Base-by-base conservation (phyloP, 192 early-diverging fungal genomes). In the Backusella circina region DNA sequence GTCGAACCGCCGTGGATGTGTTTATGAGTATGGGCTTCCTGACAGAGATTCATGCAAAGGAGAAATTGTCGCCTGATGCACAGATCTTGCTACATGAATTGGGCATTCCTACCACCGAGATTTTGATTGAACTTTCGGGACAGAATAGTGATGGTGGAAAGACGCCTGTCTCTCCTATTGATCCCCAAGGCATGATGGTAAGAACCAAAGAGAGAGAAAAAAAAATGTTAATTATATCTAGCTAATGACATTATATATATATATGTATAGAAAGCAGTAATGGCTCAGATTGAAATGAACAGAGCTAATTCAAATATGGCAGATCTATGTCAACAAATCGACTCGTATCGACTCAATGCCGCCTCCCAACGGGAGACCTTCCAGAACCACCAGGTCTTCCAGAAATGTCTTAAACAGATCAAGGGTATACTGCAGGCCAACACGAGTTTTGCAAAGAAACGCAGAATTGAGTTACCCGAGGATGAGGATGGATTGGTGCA, bases 221-320 rank as follows among this genome's bases (percentile, higher is more conserved):
- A n/a, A n/a, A n/a, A n/a, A n/a, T n/a, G n/a, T n/a, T n/a, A n/a
- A n/a, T n/a, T n/a, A n/a, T n/a, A n/a, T n/a, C n/a, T n/a, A n/a
- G n/a, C n/a, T n/a, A n/a, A n/a, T n/a, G n/a, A n/a, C n/a, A n/a
- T n/a, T n/a, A 15, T 23, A 26, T 16, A 66, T 39, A 13, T 51
- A 36, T 23, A 1, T 51, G 13, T 39, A 4, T 73, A 78, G 77
- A 78, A 76, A 38, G 79, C 79, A 30, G 41, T 82, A n/a, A 75
- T 82, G 73, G 81, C 81, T 26, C 81, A 82, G 39, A 82, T 82
- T 18, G 64, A 82, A 61, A 82, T 82, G 81, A 82, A 82, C 21
- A 74, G 81, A 61, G 81, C 81, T 65, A 82, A 78, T 21, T 76
- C 78, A 30, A 83, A 83, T 21, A 79, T 83, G 75, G 77, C 77